Base-by-base conservation (phyloP, 1,284 basidiomycete genomes). In the Cryptococcus sp. region DNA sequence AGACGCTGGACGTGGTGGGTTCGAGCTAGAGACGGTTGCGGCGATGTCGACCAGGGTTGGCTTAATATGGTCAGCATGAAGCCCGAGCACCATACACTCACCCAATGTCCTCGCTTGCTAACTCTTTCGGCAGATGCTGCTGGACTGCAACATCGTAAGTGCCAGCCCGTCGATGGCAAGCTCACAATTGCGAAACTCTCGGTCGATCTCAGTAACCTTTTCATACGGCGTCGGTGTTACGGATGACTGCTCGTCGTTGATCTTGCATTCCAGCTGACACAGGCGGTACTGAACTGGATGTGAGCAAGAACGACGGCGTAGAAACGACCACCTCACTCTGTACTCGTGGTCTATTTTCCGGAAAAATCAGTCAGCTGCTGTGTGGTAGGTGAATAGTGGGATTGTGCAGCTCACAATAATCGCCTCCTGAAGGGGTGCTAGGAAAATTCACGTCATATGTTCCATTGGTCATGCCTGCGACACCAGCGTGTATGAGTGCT, bases 101-200 rank as follows among this genome's bases (percentile, higher is more conserved):
- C 60, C 22, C 41, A 16, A 52, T 37, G 7, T 55, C 50, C 13
- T n/a, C 34, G 3, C 13, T 34, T 10, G 57, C 46, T 5, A 62
- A 37, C 43, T 58, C 57, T 23, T 53, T 41, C 17, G 61, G 58
- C 7, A 57, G 51, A 7, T 50, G 22, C 16, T 63, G 50, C 26
- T 59, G 57, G 22, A 57, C 60, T 62, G 26, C 34, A 34, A 34
- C 8, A 10, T 13, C 8, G 3, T 34, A 2, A 34, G 29, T 34
- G 29, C 8, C 29, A 34, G 3, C 8, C 8, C 2, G 29, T 5
- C 29, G 29, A 34, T 7, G 2, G 29, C 29, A 34, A 34, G 57
- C 65, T 45, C 40, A 67, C 65, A 65, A 55, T 53, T 53, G 20
- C 62, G 40, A 2, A 64, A 25, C 23, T 67, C 57, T 20, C 61